Percentiles rank a stretch among this genome's conserved stretches.
Conservation (phyloP, 2,329 filamentous ascomycete species). For the Raffaelea ambrosiae region DNA sequence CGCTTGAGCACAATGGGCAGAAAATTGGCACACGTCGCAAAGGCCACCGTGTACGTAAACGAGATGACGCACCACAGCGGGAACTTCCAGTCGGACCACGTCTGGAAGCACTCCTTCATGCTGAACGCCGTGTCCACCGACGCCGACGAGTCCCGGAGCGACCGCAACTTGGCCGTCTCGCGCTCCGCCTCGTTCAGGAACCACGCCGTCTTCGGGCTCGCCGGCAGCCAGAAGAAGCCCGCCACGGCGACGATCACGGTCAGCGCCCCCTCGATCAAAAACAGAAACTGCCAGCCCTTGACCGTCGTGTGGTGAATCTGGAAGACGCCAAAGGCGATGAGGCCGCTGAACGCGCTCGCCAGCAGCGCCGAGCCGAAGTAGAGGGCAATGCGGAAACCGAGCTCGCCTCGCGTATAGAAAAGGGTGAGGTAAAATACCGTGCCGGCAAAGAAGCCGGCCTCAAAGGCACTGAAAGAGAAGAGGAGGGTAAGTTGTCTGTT, state of each 20-base stretch:
- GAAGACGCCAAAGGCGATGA: conserved; percentile 46
- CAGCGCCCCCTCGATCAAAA: conserved; percentile 14
- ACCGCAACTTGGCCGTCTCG: conserved; percentile 10
- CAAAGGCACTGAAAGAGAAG: conserved; percentile 40
- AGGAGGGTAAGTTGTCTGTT: background rate
- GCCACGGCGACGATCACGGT: conserved; percentile 12
- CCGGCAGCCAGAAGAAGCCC: conserved; percentile 13
- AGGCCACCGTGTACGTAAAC: conserved; percentile 11
- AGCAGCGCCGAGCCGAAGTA: conserved; percentile 22
- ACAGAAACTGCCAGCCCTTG: conserved; percentile 10
- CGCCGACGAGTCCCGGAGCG: conserved; percentile 10
- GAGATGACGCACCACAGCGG: conserved; percentile 6
- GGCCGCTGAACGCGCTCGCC: conserved; percentile 46
- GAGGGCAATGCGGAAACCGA: conserved; percentile 59
- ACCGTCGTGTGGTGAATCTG: conserved; percentile 25
- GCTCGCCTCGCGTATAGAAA: conserved; percentile 63
- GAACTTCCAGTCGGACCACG: conserved; percentile 7
- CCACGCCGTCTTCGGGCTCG: conserved; percentile 10
- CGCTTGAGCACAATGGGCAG: conserved; percentile 11
- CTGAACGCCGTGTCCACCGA: conserved; percentile 10
- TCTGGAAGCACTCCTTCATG: conserved; percentile 3
- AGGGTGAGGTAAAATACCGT: conserved; percentile 50
- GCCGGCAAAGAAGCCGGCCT: conserved; percentile 61
- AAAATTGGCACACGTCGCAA: conserved; percentile 12
- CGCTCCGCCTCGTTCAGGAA: conserved; percentile 11